Base-by-base conservation (phyloP, 1,284 basidiomycete species). In the Amylostereum areolatum region DNA sequence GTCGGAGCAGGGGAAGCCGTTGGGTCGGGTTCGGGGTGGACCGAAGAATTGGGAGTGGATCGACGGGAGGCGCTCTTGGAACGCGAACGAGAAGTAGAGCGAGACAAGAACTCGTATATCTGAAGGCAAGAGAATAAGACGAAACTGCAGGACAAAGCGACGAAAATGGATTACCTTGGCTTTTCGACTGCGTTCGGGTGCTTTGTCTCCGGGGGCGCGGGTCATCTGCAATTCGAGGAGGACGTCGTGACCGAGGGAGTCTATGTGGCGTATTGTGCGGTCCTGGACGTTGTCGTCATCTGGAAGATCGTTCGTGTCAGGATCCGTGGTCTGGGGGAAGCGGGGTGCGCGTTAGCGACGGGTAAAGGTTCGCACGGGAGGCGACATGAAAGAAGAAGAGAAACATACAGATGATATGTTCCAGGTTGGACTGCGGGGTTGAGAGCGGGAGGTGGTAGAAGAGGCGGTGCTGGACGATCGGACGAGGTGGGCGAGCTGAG, bases 31-130 rank as follows among this genome's bases (percentile, higher is more conserved):
- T 57, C 18, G 54, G 33, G 8, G 55, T 55, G 35, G 51, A 50
- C 25, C 56, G 59, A 48, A 57, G 56, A 44, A 41, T 66, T 56
- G 34, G 66, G 66, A 46, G 56, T 58, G 4, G 66, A 66, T 33
- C 63, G 60, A 4, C 60, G 59, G 45, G 45, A 37, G 27, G 44
- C 48, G 31, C 62, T 64, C 57, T 60, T 65, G 4, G 66, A 68
- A 37, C 65, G 65, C 5, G 66, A 67, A 45, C 59, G 62, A 35
- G 67, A 69, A 39, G 52, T 43, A 4, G 55, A 51, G 33, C 63
- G 63, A 48, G 55, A 64, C 40, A 68, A 56, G 52, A 68, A 66
- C 43, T 63, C 59, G 47, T 61, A 66, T 47, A 69, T 63, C 67
- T 69, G 34, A 10, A 43, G 18, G 18, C 18, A 18, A 18, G 18